Percentiles rank a stretch among this genome's conserved stretches.
These are phyloP conservation scores for Sporothrix pseudoabietina DNA, from an alignment of 2,329 filamentous ascomycete genomes.

Conservation along the genomic window DNA sequence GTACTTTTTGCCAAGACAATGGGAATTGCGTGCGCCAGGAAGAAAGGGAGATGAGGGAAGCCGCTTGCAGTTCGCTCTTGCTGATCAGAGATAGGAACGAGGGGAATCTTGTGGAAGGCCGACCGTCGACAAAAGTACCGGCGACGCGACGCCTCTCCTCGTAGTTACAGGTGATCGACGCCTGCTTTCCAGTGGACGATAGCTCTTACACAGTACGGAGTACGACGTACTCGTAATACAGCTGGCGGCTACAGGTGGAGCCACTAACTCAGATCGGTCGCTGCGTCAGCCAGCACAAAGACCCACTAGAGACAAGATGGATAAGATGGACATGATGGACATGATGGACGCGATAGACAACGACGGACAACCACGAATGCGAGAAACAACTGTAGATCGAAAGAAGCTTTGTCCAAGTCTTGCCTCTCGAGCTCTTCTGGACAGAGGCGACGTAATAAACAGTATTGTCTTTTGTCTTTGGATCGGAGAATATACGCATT, in stretches of 20 bases:
- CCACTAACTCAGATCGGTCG: too few relatives aligned
- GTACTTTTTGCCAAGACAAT: background rate
- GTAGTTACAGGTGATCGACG: background rate
- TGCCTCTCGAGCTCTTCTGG: background rate
- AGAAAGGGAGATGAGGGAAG: background rate
- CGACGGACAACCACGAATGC: background rate
- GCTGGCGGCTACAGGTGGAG: too few relatives aligned
- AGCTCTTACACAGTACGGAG: background rate
- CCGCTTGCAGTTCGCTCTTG: background rate
- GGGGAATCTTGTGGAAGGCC: background rate
- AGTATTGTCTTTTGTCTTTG: too few relatives aligned
- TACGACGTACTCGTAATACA: too few relatives aligned
- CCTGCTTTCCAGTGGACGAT: background rate
- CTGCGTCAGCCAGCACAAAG: background rate
- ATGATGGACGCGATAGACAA: background rate
- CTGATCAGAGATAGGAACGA: background rate
- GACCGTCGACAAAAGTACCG: background rate
- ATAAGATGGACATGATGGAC: background rate
- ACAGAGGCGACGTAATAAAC: background rate
- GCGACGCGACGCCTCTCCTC: background rate
- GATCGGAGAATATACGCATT: background rate
- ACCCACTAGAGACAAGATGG: background rate
- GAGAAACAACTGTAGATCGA: background rate
- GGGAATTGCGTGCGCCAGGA: background rate
- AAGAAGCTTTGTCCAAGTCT: background rate